A percentile compares a stretch with the other conserved stretches of the same genome.
Conservation (phyloP, 1,284 basidiomycete genomes). For the Cerrena zonata region DNA sequence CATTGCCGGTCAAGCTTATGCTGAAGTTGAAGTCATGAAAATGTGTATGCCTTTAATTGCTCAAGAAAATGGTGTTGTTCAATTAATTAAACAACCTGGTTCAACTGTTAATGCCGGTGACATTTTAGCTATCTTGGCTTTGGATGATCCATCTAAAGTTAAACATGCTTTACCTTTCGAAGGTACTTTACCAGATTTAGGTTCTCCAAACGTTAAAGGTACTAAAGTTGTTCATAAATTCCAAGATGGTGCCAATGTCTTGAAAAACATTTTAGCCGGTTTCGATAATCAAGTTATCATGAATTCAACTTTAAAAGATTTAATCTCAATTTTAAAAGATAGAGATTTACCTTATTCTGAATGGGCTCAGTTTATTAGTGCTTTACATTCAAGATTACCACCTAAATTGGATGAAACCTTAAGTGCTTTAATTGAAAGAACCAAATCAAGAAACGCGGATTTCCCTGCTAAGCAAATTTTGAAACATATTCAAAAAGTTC, state of each 20-base stretch:
- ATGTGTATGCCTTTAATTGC: constrained; percentile 98
- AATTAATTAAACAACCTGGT: constrained; percentile 97
- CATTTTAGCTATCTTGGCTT: constrained; percentile 92
- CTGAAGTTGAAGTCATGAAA: constrained; percentile 99
- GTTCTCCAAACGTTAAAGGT: constrained; percentile 81
- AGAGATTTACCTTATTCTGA: constrained; percentile 89
- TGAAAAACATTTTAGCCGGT: constrained; percentile 90
- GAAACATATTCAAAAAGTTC: constrained; percentile 81
- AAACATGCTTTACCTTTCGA: constrained; percentile 98
- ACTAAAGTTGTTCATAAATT: constrained; percentile 90
- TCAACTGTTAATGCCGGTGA: constrained; percentile 96
- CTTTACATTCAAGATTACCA: constrained; percentile 91
- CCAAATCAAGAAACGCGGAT: constrained; percentile 65
- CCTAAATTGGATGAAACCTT: constrained; percentile 85
- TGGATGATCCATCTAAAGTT: constrained; percentile 94
- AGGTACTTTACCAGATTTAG: constrained; percentile 83
- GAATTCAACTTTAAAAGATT: constrained; percentile 76
- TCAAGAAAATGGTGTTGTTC: constrained; percentile 92
- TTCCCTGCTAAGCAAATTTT: constrained; percentile 83
- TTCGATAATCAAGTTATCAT: constrained; percentile 91
- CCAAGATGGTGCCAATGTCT: constrained; percentile 67
- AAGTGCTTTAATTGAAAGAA: constrained; percentile 75
- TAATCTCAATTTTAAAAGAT: constrained; percentile 73
- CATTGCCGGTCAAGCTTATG: constrained; percentile 92
- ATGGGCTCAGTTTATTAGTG: constrained; percentile 77